Conservation (phyloP, 345 rosid species). For the Psidium guajava region DNA sequence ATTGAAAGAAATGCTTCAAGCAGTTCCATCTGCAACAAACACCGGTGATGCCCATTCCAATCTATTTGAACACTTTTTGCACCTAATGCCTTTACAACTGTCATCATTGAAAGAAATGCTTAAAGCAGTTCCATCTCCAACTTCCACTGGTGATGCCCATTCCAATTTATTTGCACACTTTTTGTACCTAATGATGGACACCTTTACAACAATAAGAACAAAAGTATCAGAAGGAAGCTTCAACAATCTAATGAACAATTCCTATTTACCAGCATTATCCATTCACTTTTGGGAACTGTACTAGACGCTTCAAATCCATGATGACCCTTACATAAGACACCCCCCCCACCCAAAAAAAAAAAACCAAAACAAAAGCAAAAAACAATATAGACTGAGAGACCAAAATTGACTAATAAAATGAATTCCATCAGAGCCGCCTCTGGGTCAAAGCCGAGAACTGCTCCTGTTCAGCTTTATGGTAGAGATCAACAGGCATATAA, state of each 20-base stretch:
- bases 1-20: background rate
- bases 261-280: background rate
- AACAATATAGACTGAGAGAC: background rate
- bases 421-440: background rate
- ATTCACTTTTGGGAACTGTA: background rate
- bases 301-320: background rate
- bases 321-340: background rate
- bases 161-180: background rate
- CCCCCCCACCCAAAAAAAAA: too few relatives aligned
- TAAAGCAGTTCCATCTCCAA: background rate
- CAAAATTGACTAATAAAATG: background rate
- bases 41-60: background rate
- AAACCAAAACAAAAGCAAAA: background rate
- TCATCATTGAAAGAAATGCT: background rate
- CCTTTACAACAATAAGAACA: background rate
- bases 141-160: background rate
- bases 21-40: background rate
- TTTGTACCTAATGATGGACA: background rate
- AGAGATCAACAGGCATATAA: background rate
- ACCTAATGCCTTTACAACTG: background rate
- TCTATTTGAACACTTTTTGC: background rate
- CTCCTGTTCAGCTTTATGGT: background rate
- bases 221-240: background rate
- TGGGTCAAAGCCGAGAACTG: background rate
- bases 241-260: background rate